A percentile compares a stretch with the other conserved stretches of the same genome.
Evolutionary conservation across 2,329 filamentous ascomycete genomes (phyloP).

Genomic region (Tolypocladium amazonense): DNA sequence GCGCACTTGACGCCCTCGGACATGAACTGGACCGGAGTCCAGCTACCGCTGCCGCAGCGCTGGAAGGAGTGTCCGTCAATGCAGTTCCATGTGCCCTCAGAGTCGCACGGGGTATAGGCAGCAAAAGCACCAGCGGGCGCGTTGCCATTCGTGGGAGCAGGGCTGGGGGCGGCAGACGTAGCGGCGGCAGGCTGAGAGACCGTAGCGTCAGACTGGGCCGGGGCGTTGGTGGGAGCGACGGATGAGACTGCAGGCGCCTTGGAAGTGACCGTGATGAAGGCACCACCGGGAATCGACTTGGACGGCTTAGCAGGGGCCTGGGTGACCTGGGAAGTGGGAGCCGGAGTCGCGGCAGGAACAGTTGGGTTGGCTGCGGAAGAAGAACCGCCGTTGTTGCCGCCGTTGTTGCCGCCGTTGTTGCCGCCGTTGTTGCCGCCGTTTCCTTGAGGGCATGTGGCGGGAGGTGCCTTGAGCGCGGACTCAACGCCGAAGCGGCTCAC

Average conservation of each 20-base stretch:
- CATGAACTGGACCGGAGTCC: conserved; percentile 32
- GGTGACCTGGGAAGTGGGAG: background rate
- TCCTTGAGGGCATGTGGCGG: background rate
- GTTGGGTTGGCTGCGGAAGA: conserved; percentile 1
- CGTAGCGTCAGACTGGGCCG: conserved; percentile 6
- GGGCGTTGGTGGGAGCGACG: conserved; percentile 6
- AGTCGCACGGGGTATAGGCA: conserved; percentile 32
- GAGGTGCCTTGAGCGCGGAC: conserved; percentile 13
- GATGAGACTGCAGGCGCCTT: conserved; percentile 5
- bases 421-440: conserved; percentile 7
- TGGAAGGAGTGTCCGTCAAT: conserved; percentile 39
- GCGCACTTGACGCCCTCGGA: conserved; percentile 35
- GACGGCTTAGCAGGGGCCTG: background rate
- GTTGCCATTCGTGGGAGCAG: conserved; percentile 8
- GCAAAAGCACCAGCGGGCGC: conserved; percentile 20
- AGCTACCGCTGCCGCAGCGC: conserved; percentile 41
- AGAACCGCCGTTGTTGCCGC: conserved; percentile 2
- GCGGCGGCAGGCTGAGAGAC: conserved; percentile 6
- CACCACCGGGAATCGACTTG: conserved; percentile 21
- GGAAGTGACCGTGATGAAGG: conserved; percentile 24
- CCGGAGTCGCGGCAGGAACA: conserved; percentile 5
- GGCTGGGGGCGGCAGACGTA: conserved; percentile 7
- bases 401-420: no score
- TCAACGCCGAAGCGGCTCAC: conserved; percentile 37
- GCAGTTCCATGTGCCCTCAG: conserved; percentile 44